Base-by-base conservation (phyloP, 306 rosid genomes). In the Cucurbita maxima region DNA sequence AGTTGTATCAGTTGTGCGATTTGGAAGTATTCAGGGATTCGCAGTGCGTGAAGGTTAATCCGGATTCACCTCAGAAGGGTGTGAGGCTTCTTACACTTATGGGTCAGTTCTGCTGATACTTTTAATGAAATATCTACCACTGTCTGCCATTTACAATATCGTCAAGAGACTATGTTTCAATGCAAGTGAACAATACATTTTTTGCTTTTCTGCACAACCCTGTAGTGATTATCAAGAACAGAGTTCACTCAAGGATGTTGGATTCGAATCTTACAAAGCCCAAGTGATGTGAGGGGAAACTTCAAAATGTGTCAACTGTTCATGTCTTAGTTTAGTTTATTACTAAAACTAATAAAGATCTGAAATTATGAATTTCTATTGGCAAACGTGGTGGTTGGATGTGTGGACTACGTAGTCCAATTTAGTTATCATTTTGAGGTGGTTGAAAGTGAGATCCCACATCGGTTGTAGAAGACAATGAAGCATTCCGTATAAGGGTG, bases 1-100 rank as follows among this genome's bases (percentile, higher is more conserved):
- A 79, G 37, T 76, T 78, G 53, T 78, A 76, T 76, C 87, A 88
- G 96, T 77, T 88, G 86, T 83, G 83, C 52, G 88, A 41, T 70
- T 83, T 92, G 81, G 90, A 87, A 73, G 87, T 67, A 64, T 92
- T 84, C 76, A 78, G 69, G 60, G 73, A 40, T 79, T 88, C 92
- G 5, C 76, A 86, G 18, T 92, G 93, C 76, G 96, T 92, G 75
- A 90, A 92, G 82, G 96, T 92, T 77, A 92, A 92, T 85, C 98
- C 98, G 44, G 98, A 92, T 82, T 87, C 98, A 52, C 98, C 98
- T 30, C 98, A 92, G 89, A 92, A 92, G 84, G 92, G 87, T 81
- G 93, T 92, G 88, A 84, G 98, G 79, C 83, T 88, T 88, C 88
- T 92, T 79, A 90, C 98, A 20, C 98, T 90, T 48, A 79, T 88